Base-by-base conservation (phyloP, 179 eudicot genomes). In the Spergularia azorica region DNA sequence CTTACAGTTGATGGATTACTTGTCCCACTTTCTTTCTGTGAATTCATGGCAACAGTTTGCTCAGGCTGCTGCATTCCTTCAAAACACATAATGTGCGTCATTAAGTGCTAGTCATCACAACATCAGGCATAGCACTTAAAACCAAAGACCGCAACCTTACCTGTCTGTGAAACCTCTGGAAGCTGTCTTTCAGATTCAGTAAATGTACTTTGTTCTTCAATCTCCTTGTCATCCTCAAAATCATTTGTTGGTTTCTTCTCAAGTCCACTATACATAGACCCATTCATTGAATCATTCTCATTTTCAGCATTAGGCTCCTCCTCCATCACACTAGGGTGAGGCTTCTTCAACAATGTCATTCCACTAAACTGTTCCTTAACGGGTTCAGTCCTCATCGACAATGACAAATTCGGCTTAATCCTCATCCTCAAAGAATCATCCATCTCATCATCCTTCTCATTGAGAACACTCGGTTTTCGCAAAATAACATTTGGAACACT, bases 351-450 rank as follows among this genome's bases (percentile, higher is more conserved):
- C 87, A 86, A 78, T 32, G 89, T 84, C 87, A 91, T 86, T 76
- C 90, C 92, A 81, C 87, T 84, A 79, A 90, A 95, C 72, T 79
- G 85, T 61, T 91, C 94, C 75, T 79, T 85, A 32, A 80, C 88
- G 11, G 86, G 85, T 68, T 88, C 95, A 36, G 87, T 88, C 73
- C 96, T 89, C 93, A 89, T 89, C 55, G 82, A 79, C 78, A 91
- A 63, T 59, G 89, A 70, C 82, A 91, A 85, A 79, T 91, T 93
- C 60, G 90, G 95, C 74, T 80, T 87, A 64, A 87, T 85, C 64
- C 78, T 87, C 69, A 89, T 76, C 77, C 79, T 84, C 20, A 83
- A 79, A 1, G 88, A 78, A 79, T 54, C 83, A 36, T 77, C 74
- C 67, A 72, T 58, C 50, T 63, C 92, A 83, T 83, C 85, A 81